phyloP scores from a whole-genome alignment of 164 flowering plant species.

The Hamamelis virginiana region DNA sequence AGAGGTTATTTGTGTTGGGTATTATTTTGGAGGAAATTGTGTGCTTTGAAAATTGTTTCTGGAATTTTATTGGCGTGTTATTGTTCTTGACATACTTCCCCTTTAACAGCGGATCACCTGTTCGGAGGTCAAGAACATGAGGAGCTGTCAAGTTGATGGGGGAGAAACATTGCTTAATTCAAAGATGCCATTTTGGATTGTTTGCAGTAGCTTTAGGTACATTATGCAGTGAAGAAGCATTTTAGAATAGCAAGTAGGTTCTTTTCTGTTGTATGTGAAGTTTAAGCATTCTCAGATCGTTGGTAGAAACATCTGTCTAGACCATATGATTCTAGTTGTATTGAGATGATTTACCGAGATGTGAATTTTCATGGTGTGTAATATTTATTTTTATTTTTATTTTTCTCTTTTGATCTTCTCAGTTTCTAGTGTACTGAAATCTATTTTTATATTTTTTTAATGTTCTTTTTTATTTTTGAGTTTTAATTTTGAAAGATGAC shows the following conservation, averaged over 20 bases:
- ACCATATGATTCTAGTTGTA: no score
- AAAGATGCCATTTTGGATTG: not conserved
- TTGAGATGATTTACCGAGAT: no score
- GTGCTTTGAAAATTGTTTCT: not conserved
- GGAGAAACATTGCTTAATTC: not conserved
- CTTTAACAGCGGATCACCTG: constrained; percentile 62
- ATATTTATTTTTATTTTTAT: no score
- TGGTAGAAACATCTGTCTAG: no score
- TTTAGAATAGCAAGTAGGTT: not conserved
- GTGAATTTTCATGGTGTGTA: no score
- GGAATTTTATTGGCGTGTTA: not conserved
- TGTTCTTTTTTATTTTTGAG: no score
- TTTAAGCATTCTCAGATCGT: not conserved
- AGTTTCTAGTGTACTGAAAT: no score
- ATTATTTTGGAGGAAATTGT: not conserved
- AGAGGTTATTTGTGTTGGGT: not conserved
- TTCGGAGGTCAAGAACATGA: constrained; percentile 61
- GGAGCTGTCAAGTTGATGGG: not conserved
- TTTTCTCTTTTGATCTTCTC: no score
- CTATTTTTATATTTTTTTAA: no score
- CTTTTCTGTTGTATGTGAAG: not conserved
- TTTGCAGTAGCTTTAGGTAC: not conserved
- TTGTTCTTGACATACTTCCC: not conserved
- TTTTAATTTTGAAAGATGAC: no score
- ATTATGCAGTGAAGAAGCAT: not conserved